These are phyloP conservation scores for Albifimbria verrucaria DNA, from an alignment of 2,329 filamentous ascomycete species.

Conservation along the genomic window DNA sequence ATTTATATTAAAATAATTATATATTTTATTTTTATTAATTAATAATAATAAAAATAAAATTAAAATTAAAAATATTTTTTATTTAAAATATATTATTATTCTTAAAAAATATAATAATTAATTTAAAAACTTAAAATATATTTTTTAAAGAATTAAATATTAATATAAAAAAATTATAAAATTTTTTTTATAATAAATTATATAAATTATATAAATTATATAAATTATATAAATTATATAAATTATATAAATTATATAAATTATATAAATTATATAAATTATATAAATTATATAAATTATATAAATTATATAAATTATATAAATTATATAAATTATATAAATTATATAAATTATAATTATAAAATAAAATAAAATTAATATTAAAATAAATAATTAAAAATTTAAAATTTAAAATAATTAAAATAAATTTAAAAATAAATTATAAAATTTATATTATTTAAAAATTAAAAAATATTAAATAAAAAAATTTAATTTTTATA, in stretches of 20 bases:
- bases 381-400: not conserved
- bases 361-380: constrained; percentile 1
- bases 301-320: too few relatives aligned
- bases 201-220: not conserved
- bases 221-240: not conserved
- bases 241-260: not conserved
- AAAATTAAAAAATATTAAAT: not conserved
- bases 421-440: not conserved
- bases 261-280: too few relatives aligned
- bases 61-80: constrained; percentile 4
- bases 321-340: too few relatives aligned
- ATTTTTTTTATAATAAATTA: not conserved
- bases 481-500: constrained; percentile 1
- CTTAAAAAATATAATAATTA: constrained; percentile 2
- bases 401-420: not conserved
- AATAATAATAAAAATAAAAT: constrained; percentile 4
- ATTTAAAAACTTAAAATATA: not conserved
- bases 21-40: not conserved
- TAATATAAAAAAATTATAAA: not conserved
- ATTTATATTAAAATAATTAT: not conserved
- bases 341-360: not conserved
- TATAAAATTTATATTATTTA: not conserved
- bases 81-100: not conserved
- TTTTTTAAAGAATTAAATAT: not conserved
- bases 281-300: too few relatives aligned